Percentiles rank a stretch among this genome's conserved stretches.
These are phyloP conservation scores for Tulasnella sp. DNA, from an alignment of 768 basidiomycete species.

Conservation along the genomic window DNA sequence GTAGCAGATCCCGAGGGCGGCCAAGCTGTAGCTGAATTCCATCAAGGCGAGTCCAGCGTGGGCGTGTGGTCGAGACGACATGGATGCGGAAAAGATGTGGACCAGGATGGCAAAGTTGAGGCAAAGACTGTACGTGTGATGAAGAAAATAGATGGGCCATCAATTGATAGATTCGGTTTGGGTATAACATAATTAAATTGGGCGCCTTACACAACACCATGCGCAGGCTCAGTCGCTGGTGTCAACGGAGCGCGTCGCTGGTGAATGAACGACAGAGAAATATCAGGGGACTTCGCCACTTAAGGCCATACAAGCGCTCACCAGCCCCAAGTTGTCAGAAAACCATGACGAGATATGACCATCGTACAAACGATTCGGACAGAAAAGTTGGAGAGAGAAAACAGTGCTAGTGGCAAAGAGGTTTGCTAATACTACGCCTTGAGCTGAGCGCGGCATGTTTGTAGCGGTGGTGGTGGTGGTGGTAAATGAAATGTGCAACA, in stretches of 20 bases:
- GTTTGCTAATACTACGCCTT: neutral
- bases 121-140: too few relatives aligned
- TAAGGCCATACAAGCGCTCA: too few relatives aligned
- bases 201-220: too few relatives aligned
- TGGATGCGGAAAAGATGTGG: slow-evolving; percentile 7
- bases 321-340: neutral
- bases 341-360: slow-evolving; percentile 3
- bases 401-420: neutral
- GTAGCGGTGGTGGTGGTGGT: too few relatives aligned
- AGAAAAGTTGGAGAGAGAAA: neutral
- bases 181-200: too few relatives aligned
- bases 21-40: slow-evolving; percentile 5
- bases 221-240: too few relatives aligned
- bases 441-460: neutral
- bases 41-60: slow-evolving; percentile 5
- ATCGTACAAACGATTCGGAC: neutral
- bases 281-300: neutral
- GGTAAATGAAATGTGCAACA: too few relatives aligned
- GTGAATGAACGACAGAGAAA: neutral
- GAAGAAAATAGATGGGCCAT: too few relatives aligned
- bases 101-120: slow-evolving; percentile 10
- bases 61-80: slow-evolving; percentile 6
- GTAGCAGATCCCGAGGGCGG: too few relatives aligned
- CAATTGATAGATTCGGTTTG: too few relatives aligned
- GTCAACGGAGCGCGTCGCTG: too few relatives aligned